Conservation (phyloP, 2,329 filamentous ascomycete species). For the Xylaria arbuscula region DNA sequence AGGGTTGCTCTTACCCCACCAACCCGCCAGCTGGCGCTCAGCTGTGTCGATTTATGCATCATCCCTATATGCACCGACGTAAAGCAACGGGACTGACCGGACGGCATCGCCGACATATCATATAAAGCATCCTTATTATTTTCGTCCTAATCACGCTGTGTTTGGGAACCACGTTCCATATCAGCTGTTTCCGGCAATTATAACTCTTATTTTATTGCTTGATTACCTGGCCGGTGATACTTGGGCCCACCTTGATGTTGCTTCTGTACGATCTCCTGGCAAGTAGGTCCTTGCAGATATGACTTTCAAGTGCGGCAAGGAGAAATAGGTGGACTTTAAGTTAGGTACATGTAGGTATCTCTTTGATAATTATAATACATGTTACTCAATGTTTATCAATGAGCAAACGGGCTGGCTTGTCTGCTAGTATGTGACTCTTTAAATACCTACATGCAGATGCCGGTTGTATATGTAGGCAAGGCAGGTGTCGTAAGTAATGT, state of each 20-base stretch:
- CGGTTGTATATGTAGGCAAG: too few species aligned
- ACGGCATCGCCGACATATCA: slow-evolving; percentile 29
- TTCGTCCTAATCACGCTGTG: slow-evolving; percentile 25
- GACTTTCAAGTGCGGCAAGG: not conserved
- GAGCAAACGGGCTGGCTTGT: too few species aligned
- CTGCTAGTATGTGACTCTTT: too few species aligned
- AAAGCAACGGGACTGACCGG: slow-evolving; percentile 23
- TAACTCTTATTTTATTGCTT: not conserved
- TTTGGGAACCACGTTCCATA: slow-evolving; percentile 5
- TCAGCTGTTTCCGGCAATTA: slow-evolving; percentile 10
- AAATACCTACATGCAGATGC: too few species aligned
- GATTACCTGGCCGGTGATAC: not conserved
- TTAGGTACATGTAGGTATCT: too few species aligned
- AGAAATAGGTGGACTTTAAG: not conserved
- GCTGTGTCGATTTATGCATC: not conserved
- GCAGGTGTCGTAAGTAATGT: too few species aligned
- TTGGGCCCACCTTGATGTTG: not conserved
- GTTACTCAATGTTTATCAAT: too few species aligned
- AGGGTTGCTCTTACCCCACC: slow-evolving; percentile 4
- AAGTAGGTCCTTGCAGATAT: not conserved
- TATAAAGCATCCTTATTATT: slow-evolving; percentile 26
- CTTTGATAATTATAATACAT: too few species aligned
- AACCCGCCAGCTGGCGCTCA: slow-evolving; percentile 4
- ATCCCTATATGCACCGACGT: not conserved
- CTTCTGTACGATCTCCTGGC: not conserved